These are phyloP conservation scores for Gossypium bickii DNA, from an alignment of 345 rosid genomes.

Conservation along the genomic window DNA sequence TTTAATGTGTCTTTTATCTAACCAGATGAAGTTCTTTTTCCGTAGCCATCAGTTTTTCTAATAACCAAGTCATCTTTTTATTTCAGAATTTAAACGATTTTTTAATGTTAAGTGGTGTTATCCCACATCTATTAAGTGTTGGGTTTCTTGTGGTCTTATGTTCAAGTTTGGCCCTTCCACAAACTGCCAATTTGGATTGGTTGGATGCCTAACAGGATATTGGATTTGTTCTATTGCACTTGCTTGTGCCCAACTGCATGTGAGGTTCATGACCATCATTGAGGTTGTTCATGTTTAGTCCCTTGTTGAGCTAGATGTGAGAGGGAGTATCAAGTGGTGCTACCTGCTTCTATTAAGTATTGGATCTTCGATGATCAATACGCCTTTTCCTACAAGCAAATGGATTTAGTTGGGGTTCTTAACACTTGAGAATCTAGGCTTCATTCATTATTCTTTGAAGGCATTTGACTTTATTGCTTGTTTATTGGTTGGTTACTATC, in stretches of 20 bases:
- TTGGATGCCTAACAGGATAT: background rate
- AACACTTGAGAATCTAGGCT: background rate
- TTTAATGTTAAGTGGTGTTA: background rate
- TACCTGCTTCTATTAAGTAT: background rate
- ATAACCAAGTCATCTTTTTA: background rate
- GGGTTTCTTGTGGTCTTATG: background rate
- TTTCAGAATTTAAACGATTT: background rate
- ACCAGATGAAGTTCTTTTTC: background rate
- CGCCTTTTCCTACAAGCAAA: background rate
- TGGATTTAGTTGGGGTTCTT: background rate
- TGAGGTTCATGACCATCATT: background rate
- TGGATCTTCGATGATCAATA: background rate
- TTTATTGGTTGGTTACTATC: background rate
- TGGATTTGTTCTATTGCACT: background rate
- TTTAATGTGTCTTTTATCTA: background rate
- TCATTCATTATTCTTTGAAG: background rate
- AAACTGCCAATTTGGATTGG: background rate
- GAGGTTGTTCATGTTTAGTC: background rate
- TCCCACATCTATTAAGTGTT: background rate
- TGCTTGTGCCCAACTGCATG: background rate
- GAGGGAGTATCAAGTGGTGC: background rate
- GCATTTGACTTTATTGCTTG: conserved; percentile 8
- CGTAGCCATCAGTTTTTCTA: background rate
- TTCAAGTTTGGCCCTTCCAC: background rate
- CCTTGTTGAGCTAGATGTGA: background rate